phyloP scores from a whole-genome alignment of 225 moss, liverwort and hornwort species.

The Bryum argenteum region DNA sequence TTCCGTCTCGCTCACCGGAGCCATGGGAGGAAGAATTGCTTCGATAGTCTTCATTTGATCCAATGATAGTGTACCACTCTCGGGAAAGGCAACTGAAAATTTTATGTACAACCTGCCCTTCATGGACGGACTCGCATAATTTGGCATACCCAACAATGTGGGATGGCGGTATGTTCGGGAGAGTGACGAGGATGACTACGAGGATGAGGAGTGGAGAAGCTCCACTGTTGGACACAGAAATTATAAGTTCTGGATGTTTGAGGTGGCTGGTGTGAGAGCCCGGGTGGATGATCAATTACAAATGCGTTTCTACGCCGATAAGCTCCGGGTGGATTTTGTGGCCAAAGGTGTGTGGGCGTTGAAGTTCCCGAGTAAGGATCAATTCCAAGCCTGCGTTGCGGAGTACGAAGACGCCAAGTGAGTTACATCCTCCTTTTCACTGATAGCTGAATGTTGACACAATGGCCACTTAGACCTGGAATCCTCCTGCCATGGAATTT shows the following conservation, averaged over 20 bases:
- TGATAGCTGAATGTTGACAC: constrained; percentile 3
- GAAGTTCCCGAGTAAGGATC: constrained; percentile 71
- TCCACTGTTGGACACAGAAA: constrained; percentile 44
- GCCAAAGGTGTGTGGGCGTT: constrained; percentile 87
- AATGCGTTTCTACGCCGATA: constrained; percentile 69
- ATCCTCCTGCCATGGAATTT: no score
- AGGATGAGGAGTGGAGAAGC: constrained; percentile 69
- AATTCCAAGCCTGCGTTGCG: constrained; percentile 65
- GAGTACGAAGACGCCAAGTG: constrained; percentile 76
- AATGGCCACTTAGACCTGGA: not conserved
- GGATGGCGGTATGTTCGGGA: constrained; percentile 72
- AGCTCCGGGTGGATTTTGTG: constrained; percentile 82
- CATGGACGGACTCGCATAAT: constrained; percentile 75
- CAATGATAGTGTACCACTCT: no score
- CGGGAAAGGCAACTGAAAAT: no score
- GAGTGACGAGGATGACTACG: constrained; percentile 63
- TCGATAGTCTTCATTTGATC: no score
- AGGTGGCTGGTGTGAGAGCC: constrained; percentile 68
- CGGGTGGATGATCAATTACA: constrained; percentile 76
- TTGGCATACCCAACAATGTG: constrained; percentile 65
- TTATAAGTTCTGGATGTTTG: constrained; percentile 73
- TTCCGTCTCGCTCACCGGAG: no score
- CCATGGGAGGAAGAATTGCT: no score
- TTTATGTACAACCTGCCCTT: no score
- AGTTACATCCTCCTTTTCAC: constrained; percentile 4